Evolutionary conservation across 345 rosid species (phyloP).

Genomic region (Eucalyptus cladocalyx): DNA sequence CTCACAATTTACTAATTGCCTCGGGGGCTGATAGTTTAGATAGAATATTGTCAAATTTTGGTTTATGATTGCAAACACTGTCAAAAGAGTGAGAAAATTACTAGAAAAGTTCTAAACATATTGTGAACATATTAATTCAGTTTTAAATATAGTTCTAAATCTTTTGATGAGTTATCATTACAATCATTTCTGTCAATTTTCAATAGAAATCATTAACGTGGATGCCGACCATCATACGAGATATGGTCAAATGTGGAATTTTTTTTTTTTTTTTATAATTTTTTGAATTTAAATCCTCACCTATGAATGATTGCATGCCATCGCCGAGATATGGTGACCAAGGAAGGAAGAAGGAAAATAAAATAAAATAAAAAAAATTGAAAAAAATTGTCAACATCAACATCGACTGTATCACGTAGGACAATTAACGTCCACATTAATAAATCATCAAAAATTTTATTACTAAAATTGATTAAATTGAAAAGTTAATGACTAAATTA

Average conservation of each 20-base stretch:
- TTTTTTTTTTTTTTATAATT: background rate
- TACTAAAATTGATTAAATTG: background rate
- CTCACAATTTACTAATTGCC: background rate
- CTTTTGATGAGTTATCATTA: background rate
- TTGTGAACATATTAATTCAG: rapidly evolving
- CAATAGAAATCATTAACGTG: rapidly evolving
- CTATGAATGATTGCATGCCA: rapidly evolving
- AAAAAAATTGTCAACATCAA: rapidly evolving
- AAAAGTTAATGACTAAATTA: background rate
- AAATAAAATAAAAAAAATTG: rapidly evolving
- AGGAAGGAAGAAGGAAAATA: background rate
- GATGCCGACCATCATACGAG: rapidly evolving
- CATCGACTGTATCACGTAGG: rapidly evolving
- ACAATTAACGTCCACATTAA: rapidly evolving
- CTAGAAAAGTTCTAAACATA: background rate
- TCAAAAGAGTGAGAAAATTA: background rate
- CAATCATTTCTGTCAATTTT: rapidly evolving
- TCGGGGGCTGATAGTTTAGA: background rate
- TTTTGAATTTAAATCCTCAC: background rate
- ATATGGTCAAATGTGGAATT: too few relatives aligned
- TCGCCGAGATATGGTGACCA: rapidly evolving
- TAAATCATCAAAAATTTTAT: background rate
- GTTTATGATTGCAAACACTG: background rate
- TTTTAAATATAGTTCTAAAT: background rate
- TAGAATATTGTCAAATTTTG: background rate